Evolutionary conservation across 2,329 filamentous ascomycete genomes (phyloP), one percentile per base, ranked within the genome.

Genomic region (Thermoascus crustaceus): DNA sequence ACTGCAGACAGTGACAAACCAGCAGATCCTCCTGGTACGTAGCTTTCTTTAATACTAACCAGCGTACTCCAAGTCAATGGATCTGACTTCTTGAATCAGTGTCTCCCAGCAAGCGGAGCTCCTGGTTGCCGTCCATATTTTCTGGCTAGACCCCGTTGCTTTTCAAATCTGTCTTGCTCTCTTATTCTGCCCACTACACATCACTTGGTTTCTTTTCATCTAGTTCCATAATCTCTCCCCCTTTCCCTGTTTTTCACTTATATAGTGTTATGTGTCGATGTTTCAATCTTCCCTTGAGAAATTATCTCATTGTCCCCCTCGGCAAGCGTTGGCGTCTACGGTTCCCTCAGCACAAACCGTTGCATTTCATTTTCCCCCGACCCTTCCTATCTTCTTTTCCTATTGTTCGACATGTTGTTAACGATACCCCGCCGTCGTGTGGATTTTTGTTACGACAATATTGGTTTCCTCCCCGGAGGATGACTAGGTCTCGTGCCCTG

Each of bases 61-160:
- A 18, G n/a, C 22, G 32, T 27, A 19, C 8, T 30, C 9, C 18
- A 11, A 21, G 23, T n/a, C 22, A 18, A 21, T n/a, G 20, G 18
- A 23, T 32, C 30, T 26, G 16, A 24, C 9, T 34, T n/a, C 8
- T 34, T 10, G 11, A 22, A 30, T 39, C 37, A 39, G 37, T 27
- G 29, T 39, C 33, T 13, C 32, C 37, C 17, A 33, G 33, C 33
- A 35, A 33, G 21, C 34, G 37, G 23, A 32, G 20, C n/a, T 39
- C 37, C 23, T 39, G 37, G 37, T 22, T 39, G 10, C 37, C 27
- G n/a, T 36, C 33, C 16, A 36, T 39, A 7, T 39, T 39, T 18
- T 26, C 33, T 19, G 26, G 37, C 27, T 39, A 39, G 34, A 23
- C 14, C 7, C 8, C 11, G 14, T 17, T 9, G 14, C 16, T 26